Evolutionary conservation across 1,139 yeast species (phyloP).

Genomic region (Debaryomycetaceae sp.): DNA sequence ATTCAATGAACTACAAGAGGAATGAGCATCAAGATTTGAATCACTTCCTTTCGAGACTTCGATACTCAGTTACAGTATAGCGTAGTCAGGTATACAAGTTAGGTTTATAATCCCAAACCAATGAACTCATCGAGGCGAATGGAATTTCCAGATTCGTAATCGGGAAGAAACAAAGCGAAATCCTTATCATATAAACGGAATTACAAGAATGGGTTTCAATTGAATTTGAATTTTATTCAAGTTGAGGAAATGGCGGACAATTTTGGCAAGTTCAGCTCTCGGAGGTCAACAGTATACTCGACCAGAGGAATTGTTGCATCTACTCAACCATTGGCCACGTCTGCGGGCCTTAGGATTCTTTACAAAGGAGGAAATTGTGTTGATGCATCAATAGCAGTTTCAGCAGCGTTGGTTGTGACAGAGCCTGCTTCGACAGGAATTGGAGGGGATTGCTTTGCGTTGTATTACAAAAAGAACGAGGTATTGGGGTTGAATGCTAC

Average conservation of each 20-base stretch:
- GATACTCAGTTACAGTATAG: too few species aligned
- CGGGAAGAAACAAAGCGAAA: too few species aligned
- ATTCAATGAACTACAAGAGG: too few species aligned
- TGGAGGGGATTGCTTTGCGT: conserved; percentile 79
- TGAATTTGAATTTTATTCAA: too few species aligned
- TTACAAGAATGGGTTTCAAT: too few species aligned
- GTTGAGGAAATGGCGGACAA: neutral
- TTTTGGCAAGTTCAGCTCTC: conserved; percentile 29
- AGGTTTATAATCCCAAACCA: too few species aligned
- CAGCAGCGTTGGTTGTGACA: conserved; percentile 68
- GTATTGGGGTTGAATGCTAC: conserved; percentile 75
- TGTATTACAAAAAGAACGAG: conserved; percentile 52
- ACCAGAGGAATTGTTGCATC: conserved; percentile 73
- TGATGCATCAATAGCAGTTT: conserved; percentile 75
- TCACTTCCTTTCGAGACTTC: too few species aligned
- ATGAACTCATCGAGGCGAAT: too few species aligned
- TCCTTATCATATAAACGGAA: too few species aligned
- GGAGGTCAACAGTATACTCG: conserved; percentile 78
- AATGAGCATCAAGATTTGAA: too few species aligned
- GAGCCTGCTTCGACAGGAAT: conserved; percentile 81
- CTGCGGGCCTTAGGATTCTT: conserved; percentile 67
- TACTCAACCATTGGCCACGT: conserved; percentile 73
- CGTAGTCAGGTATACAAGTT: too few species aligned
- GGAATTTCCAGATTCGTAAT: too few species aligned
- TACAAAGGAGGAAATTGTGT: conserved; percentile 78